A percentile compares a stretch with the other conserved stretches of the same genome.
These are phyloP conservation scores for Geotrichum ghanense DNA, from an alignment of 805 yeast species.

Conservation along the genomic window DNA sequence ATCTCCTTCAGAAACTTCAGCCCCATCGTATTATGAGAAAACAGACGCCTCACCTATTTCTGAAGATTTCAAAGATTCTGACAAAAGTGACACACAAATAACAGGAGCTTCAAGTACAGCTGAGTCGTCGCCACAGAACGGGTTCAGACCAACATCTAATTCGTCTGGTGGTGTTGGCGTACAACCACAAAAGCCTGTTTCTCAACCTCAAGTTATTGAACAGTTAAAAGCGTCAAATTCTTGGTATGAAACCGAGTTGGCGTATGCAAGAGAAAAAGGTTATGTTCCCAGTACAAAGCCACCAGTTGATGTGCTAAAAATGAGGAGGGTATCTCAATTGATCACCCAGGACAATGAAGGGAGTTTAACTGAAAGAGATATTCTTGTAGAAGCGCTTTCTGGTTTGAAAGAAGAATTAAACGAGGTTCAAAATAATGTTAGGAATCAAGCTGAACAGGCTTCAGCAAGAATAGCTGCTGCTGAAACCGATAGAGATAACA, in stretches of 20 bases:
- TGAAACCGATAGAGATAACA: constrained; percentile 15
- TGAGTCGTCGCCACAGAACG: not conserved
- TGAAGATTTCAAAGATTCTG: not conserved
- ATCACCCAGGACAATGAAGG: constrained; percentile 17
- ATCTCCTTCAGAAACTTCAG: too few species aligned
- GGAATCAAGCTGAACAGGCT: constrained; percentile 19
- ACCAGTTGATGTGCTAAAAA: constrained; percentile 18
- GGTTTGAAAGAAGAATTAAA: constrained; percentile 19
- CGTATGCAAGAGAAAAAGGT: constrained; percentile 19
- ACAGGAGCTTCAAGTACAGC: not conserved
- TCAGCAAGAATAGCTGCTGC: constrained; percentile 14
- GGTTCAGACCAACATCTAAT: not conserved
- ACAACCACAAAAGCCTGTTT: constrained; percentile 4
- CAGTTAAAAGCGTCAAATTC: constrained; percentile 21
- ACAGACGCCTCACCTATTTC: too few species aligned
- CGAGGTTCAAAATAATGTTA: constrained; percentile 15
- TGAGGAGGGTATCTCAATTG: constrained; percentile 19
- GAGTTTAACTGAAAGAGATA: constrained; percentile 18
- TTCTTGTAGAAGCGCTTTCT: constrained; percentile 16
- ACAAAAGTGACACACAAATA: not conserved
- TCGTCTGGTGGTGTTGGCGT: too few species aligned
- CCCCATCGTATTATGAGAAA: too few species aligned
- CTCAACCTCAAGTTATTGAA: constrained; percentile 15
- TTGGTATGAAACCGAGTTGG: constrained; percentile 21
- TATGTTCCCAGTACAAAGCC: constrained; percentile 19